Base-by-base conservation (phyloP, 2,329 filamentous ascomycete species). In the Sarocladiaceae sp. region DNA sequence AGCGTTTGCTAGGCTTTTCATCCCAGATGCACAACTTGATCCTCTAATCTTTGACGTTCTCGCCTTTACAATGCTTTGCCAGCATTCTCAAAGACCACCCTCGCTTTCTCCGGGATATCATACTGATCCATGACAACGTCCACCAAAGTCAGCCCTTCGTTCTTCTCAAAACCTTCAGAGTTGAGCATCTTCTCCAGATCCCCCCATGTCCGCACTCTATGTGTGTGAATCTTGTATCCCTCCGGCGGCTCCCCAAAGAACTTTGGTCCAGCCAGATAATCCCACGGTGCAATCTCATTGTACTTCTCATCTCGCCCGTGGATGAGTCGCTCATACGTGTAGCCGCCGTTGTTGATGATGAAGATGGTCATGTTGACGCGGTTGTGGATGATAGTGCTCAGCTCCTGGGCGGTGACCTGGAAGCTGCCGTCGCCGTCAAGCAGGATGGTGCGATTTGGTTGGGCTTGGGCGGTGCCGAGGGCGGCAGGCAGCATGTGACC, bases 331-430 rank as follows among this genome's bases (percentile, higher is more conserved):
- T 80, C 76, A 40, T 80, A 76, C 0, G 76, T 77, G 50, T 80
- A 80, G 1, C 76, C 76, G 21, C 73, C 66, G 45, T 80, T 81
- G 52, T 80, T 80, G 51, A 80, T 69, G 7, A 80, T 54, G 47
- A 81, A 68, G 16, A 73, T 60, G n/a, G 55, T 62, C 3, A 73
- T 66, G 29, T 74, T 64, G 18, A 78, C 63, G 3, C 68, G 64
- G 45, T 74, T 65, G 13, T 65, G 65, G 51, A 85, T 76, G 52
- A 84, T 83, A 2, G 78, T 82, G 10, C 74, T 73, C 3, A 86
- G 63, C 50, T 83, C 80, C 55, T 85, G 82, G 0, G 72, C 78
- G 0, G 80, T 85, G 63, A 85, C 74, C 50, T 83, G 75, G 47
- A 85, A 72, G 49, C 77, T 80, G 3, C 80, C 81, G 43, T 83